Base-by-base conservation (phyloP, 805 yeast genomes). In the Kluyveromyces siamensis region DNA sequence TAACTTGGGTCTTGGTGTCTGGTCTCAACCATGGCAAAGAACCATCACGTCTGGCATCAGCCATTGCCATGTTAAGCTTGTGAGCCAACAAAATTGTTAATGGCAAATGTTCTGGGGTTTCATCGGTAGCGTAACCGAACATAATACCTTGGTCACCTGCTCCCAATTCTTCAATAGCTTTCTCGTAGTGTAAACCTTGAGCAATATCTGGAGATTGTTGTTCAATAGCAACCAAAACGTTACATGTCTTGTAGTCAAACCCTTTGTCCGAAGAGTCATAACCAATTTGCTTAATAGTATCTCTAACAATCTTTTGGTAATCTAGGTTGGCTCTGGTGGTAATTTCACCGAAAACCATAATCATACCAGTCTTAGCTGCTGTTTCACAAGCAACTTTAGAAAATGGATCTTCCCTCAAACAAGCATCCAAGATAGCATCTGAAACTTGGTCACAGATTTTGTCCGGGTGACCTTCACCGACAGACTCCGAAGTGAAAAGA, bases 121-220 rank as follows among this genome's bases (percentile, higher is more conserved):
- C 99, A 67, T 93, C 96, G 55, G 98, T 84, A 62, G 99, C 99
- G 73, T 93, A 93, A 74, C 99, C 99, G 70, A 93, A 93, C 99
- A 93, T 93, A 72, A 93, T 93, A 84, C 99, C 99, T 76, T 93
- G 99, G 77, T 93, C 99, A 83, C 99, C 99, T 58, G 99, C 99
- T 73, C 99, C 99, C 67, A 93, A 82, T 52, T 93, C 95, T 79
- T 93, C 99, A 57, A 93, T 77, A 86, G 96, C 75, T 84, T 80
- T 67, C 70, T 93, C 97, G 75, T 86, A 86, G 75, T 93, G 98
- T 68, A 93, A 82, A 81, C 99, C 99, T 76, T 91, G 98, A 54
- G 99, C 99, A 66, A 93, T 93, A 76, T 93, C 99, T 62, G 96
- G 93, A 47, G 97, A 89, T 77, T 93, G 99, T 77, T 93, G 97